A percentile compares a stretch with the other conserved stretches of the same genome.
These are phyloP conservation scores for Scutellaria galericulata DNA, from an alignment of 257 asterid species.

Conservation along the genomic window DNA sequence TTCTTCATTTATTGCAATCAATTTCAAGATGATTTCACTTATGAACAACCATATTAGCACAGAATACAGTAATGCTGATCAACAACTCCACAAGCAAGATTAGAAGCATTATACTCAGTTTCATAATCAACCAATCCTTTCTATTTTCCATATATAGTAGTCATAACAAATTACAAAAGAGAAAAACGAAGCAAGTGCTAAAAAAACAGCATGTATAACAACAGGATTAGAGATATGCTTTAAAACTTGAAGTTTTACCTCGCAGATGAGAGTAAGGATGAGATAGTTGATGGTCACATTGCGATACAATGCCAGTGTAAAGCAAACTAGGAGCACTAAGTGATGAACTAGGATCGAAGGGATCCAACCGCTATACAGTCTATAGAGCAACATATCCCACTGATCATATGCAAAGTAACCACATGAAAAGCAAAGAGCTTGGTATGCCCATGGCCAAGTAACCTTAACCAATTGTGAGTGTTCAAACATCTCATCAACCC, in stretches of 20 bases:
- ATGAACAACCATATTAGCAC: not conserved
- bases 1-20: not conserved
- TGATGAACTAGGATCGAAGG: slow-evolving; percentile 88
- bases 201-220: no score
- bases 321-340: slow-evolving; percentile 83
- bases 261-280: slow-evolving; percentile 89
- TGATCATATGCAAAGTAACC: slow-evolving; percentile 98
- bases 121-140: not conserved
- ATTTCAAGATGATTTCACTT: not conserved
- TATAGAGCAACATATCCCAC: slow-evolving; percentile 76
- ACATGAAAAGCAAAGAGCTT: slow-evolving; percentile 75
- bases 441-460: slow-evolving; percentile 81
- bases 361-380: slow-evolving; percentile 71
- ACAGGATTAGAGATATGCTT: not conserved
- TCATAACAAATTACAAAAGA: not conserved
- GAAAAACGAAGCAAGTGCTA: not conserved
- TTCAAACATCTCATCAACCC: slow-evolving; percentile 63
- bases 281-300: slow-evolving; percentile 90
- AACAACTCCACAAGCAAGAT: not conserved
- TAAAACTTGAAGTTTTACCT: slow-evolving; percentile 49
- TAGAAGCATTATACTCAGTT: not conserved
- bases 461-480: slow-evolving; percentile 74
- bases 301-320: slow-evolving; percentile 85
- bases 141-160: not conserved
- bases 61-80: not conserved